Conservation (phyloP, 192 early-diverging fungal species). For the Mortierella claussenii region DNA sequence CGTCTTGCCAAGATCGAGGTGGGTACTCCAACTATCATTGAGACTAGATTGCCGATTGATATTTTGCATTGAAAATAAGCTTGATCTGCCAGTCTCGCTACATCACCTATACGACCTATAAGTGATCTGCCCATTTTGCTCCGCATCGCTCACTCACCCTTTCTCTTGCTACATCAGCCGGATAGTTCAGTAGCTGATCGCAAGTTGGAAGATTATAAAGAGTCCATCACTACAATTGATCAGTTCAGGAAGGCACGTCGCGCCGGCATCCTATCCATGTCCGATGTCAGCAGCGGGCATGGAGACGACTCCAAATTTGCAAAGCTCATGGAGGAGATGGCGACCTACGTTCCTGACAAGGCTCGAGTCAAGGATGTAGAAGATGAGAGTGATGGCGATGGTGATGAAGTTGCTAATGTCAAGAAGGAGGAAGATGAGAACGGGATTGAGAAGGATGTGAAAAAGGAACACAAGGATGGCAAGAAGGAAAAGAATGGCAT, state of each 20-base stretch:
- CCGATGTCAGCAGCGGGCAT: slow-evolving; percentile 31
- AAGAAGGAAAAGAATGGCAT: slow-evolving; percentile 2
- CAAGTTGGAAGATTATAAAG: slow-evolving; percentile 21
- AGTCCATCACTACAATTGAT: not conserved
- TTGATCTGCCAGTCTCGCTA: too few species aligned
- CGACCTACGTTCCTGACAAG: slow-evolving; percentile 49
- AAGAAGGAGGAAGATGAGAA: slow-evolving; percentile 17
- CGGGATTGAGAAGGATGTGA: not conserved
- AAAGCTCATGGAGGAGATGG: slow-evolving; percentile 16
- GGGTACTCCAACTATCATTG: too few species aligned
- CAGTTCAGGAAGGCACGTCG: slow-evolving; percentile 8
- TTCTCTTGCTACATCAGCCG: slow-evolving; percentile 2
- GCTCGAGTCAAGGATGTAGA: slow-evolving; percentile 33
- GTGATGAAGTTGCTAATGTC: not conserved
- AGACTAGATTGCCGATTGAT: too few species aligned
- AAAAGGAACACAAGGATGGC: slow-evolving; percentile 20
- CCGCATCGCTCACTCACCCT: too few species aligned
- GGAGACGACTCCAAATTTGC: slow-evolving; percentile 23
- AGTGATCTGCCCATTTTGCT: too few species aligned
- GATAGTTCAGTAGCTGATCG: not conserved
- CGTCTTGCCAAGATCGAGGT: slow-evolving; percentile 32
- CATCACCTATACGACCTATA: too few species aligned
- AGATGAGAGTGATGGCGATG: slow-evolving; percentile 18
- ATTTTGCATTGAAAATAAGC: too few species aligned
- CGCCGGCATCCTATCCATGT: slow-evolving; percentile 22